Conservation (phyloP, 2,329 filamentous ascomycete genomes). For the Dactylellina sp. region DNA sequence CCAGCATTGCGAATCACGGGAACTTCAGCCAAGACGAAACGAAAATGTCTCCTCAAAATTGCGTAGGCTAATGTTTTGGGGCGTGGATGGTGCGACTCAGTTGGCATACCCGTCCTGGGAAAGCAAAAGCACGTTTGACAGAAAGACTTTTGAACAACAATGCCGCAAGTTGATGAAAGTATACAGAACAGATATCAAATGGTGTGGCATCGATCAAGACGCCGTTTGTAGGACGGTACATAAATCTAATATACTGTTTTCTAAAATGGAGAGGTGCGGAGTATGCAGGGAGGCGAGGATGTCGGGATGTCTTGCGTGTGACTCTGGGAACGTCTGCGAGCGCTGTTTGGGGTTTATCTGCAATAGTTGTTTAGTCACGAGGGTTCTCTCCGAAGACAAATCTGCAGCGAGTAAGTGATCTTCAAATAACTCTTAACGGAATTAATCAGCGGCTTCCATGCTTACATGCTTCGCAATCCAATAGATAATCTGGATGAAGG, state of each 20-base stretch:
- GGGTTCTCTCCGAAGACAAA: background rate
- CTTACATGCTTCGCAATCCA: background rate
- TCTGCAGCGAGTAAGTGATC: background rate
- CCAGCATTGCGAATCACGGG: background rate
- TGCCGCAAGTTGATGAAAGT: conserved; percentile 15
- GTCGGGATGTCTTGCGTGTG: background rate
- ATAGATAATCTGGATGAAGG: background rate
- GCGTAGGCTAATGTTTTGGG: conserved; percentile 17
- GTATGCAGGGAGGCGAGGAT: conserved; percentile 3
- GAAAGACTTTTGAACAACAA: conserved; percentile 2
- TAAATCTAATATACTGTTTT: conserved; percentile 9
- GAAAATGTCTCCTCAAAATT: conserved; percentile 9
- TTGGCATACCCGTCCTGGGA: conserved; percentile 15
- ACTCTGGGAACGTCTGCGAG: conserved; percentile 18
- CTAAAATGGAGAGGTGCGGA: conserved; percentile 11
- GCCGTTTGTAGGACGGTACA: background rate
- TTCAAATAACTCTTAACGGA: background rate
- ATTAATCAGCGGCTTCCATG: background rate
- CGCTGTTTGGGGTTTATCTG: conserved; percentile 29
- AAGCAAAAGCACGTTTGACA: background rate
- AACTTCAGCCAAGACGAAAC: background rate
- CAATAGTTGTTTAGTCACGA: conserved; percentile 2
- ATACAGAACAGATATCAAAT: conserved; percentile 25
- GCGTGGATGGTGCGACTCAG: conserved; percentile 18
- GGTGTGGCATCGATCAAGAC: background rate